A percentile compares a stretch with the other conserved stretches of the same genome.
These are phyloP conservation scores for Apiotrichum gracile DNA, from an alignment of 1,284 basidiomycete genomes.

Conservation along the genomic window DNA sequence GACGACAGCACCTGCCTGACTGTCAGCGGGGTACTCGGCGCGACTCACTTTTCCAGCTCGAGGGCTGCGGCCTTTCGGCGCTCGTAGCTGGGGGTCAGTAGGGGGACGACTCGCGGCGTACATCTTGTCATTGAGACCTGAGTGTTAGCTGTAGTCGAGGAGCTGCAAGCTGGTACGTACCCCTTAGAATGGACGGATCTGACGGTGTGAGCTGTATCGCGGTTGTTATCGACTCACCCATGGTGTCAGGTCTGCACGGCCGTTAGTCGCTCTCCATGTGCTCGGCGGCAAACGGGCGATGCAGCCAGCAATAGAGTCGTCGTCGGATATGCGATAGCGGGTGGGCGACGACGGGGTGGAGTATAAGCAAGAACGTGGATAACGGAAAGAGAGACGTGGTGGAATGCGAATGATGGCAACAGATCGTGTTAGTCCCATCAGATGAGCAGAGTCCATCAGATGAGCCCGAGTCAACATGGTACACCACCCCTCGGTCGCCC, in stretches of 20 bases:
- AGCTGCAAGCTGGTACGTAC: slow-evolving; percentile 16
- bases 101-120: slow-evolving; percentile 4
- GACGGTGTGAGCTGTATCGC: not conserved
- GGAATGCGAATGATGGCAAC: too few relatives aligned
- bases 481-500: too few relatives aligned
- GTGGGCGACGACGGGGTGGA: too few relatives aligned
- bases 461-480: too few relatives aligned
- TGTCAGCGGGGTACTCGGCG: not conserved
- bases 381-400: too few relatives aligned
- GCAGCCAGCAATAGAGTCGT: not conserved
- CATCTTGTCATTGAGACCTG: slow-evolving; percentile 49
- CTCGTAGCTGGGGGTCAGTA: slow-evolving; percentile 56
- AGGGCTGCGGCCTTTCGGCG: slow-evolving; percentile 92
- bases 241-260: not conserved
- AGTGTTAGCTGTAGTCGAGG: not conserved
- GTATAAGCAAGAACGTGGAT: too few relatives aligned
- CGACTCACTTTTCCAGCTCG: slow-evolving; percentile 80
- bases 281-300: not conserved
- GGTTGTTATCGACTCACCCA: slow-evolving; percentile 7
- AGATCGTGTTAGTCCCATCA: too few relatives aligned
- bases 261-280: not conserved
- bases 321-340: too few relatives aligned
- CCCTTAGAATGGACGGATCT: slow-evolving; percentile 39
- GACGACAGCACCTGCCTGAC: slow-evolving; percentile 72
- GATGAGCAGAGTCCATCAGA: too few relatives aligned